Evolutionary conservation across 106 monocot species (phyloP).

Genomic region (Xerophyta viscosa): DNA sequence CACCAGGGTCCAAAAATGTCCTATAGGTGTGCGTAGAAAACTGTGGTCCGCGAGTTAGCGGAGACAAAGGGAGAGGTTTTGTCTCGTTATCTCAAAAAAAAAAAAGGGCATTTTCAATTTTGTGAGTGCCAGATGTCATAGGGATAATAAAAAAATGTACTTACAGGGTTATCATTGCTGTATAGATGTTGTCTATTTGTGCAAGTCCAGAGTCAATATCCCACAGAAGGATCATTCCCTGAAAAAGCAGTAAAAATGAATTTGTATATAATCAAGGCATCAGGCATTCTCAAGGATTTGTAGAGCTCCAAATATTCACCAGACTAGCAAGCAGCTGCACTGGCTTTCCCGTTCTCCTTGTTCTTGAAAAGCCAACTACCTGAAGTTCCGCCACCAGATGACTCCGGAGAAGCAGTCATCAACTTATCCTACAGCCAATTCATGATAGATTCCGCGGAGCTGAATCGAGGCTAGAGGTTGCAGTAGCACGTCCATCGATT

Average conservation of each 20-base stretch:
- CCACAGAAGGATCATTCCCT: slow-evolving; percentile 99
- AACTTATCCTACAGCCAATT: slow-evolving; percentile 71
- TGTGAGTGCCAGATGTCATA: no score
- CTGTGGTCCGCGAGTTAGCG: no score
- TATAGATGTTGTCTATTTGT: slow-evolving; percentile 94
- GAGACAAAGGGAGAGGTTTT: no score
- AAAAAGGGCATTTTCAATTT: no score
- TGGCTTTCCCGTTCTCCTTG: slow-evolving; percentile 97
- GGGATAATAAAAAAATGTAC: no score
- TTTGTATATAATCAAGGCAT: no score
- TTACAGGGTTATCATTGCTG: slow-evolving; percentile 84
- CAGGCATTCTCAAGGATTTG: no score
- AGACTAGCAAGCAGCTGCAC: slow-evolving; percentile 95
- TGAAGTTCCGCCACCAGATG: slow-evolving; percentile 60
- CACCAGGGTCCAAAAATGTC: no score
- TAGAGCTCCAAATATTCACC: no score
- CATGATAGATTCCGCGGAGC: slow-evolving; percentile 84
- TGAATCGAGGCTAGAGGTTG: slow-evolving; percentile 86
- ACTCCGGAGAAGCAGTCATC: slow-evolving; percentile 73
- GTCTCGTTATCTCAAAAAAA: no score
- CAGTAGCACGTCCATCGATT: slow-evolving; percentile 88
- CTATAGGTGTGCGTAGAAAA: no score
- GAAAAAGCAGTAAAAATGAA: slow-evolving; percentile 1
- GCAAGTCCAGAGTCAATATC: slow-evolving; percentile 88
- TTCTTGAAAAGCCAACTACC: slow-evolving; percentile 89